A percentile compares a stretch with the other conserved stretches of the same genome.
phyloP scores from a whole-genome alignment of 805 yeast genomes.

The Lipomyces japonicus region DNA sequence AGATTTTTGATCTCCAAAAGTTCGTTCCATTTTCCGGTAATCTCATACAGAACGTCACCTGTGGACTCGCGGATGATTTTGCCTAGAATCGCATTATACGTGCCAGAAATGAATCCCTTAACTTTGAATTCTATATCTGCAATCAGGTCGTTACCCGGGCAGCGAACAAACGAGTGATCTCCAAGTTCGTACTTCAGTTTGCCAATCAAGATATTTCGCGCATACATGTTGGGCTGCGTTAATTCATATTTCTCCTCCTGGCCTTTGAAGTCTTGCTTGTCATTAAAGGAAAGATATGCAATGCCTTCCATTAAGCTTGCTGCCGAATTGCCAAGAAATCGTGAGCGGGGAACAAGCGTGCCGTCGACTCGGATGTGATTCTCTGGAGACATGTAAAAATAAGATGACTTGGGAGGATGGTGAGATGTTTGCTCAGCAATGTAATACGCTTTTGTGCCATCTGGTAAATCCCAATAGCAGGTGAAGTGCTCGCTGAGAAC shows the following conservation, averaged over 20 bases:
- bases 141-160: slow-evolving; percentile 53
- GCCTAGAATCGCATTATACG: slow-evolving; percentile 87
- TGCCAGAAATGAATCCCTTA: slow-evolving; percentile 89
- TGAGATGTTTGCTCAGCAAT: slow-evolving; percentile 94
- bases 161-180: slow-evolving; percentile 77
- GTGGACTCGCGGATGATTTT: slow-evolving; percentile 49
- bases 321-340: slow-evolving; percentile 89
- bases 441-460: slow-evolving; percentile 68
- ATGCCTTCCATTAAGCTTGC: slow-evolving; percentile 97
- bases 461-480: slow-evolving; percentile 87
- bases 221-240: slow-evolving; percentile 95
- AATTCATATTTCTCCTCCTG: slow-evolving; percentile 67
- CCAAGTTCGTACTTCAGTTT: slow-evolving; percentile 87
- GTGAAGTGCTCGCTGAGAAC: slow-evolving; percentile 87
- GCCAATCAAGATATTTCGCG: slow-evolving; percentile 89
- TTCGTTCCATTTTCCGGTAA: slow-evolving; percentile 93
- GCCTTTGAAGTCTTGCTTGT: slow-evolving; percentile 47
- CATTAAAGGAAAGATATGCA: slow-evolving; percentile 65
- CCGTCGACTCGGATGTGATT: slow-evolving; percentile 84
- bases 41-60: slow-evolving; percentile 57
- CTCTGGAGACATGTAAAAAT: slow-evolving; percentile 82
- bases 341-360: slow-evolving; percentile 76
- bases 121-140: slow-evolving; percentile 92
- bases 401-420: slow-evolving; percentile 97
- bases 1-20: slow-evolving; percentile 63